Evolutionary conservation across 768 basidiomycete species (phyloP).

Genomic region (Boletus coccyginus): DNA sequence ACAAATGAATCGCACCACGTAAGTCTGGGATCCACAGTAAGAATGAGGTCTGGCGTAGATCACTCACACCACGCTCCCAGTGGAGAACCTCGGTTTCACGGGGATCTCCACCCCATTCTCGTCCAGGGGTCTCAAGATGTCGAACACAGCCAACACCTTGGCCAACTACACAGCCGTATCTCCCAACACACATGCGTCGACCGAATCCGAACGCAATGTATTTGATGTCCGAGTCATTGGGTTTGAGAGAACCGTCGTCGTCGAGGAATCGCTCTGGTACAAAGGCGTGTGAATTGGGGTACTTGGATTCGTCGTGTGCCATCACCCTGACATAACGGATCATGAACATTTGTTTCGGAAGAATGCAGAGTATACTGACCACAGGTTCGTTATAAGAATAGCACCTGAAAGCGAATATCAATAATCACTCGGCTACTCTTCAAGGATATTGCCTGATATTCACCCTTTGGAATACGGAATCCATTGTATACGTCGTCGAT

Average conservation of each 20-base stretch:
- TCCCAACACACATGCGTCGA: slow-evolving; percentile 21
- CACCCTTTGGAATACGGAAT: slow-evolving; percentile 46
- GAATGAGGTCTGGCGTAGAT: background rate
- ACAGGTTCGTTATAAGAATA: slow-evolving; percentile 1
- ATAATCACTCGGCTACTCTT: too few species aligned
- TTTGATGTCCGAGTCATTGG: background rate
- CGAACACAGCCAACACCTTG: slow-evolving; percentile 3
- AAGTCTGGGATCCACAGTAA: too few species aligned
- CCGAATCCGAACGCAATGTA: slow-evolving; percentile 17
- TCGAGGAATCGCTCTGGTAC: slow-evolving; percentile 38
- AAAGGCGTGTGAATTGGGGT: slow-evolving; percentile 36
- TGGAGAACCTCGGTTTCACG: slow-evolving; percentile 9
- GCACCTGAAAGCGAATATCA: background rate
- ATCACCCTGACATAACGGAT: background rate
- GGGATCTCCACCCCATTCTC: slow-evolving; percentile 4
- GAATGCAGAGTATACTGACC: background rate
- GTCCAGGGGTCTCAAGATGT: background rate
- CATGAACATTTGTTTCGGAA: background rate
- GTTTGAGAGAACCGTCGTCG: slow-evolving; percentile 11
- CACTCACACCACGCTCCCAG: slow-evolving; percentile 5
- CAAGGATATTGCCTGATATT: too few species aligned
- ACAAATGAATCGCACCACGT: background rate
- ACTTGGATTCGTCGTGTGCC: slow-evolving; percentile 23
- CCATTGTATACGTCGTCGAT: slow-evolving; percentile 24
- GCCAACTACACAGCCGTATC: too few species aligned